A percentile compares a stretch with the other conserved stretches of the same genome.
Evolutionary conservation across 495 filamentous ascomycete genomes (phyloP).

Genomic region (Rhypophila decipiens): DNA sequence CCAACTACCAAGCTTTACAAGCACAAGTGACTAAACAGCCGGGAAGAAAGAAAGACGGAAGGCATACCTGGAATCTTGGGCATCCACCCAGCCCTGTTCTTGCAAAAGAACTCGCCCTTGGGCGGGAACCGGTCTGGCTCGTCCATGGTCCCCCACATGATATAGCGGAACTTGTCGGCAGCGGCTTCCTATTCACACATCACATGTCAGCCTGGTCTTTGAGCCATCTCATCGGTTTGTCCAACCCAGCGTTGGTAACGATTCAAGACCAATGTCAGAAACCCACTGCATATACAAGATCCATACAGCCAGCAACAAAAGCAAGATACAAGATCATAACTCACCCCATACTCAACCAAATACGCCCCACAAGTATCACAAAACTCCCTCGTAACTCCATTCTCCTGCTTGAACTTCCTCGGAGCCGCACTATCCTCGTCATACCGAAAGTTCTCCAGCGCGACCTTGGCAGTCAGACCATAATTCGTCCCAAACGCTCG

Average conservation of each 20-base stretch:
- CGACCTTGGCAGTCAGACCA: slow-evolving; percentile 57
- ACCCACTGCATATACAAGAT: no score
- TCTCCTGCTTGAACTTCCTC: slow-evolving; percentile 20
- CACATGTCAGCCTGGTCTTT: no score
- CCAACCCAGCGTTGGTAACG: no score
- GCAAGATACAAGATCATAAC: slow-evolving; percentile 3
- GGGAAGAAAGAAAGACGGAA: no score
- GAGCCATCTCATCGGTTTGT: no score
- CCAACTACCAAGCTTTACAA: no score
- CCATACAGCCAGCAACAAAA: no score
- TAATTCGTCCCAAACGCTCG: slow-evolving; percentile 60
- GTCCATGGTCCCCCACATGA: slow-evolving; percentile 60
- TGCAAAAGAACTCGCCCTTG: slow-evolving; percentile 67
- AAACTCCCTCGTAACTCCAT: slow-evolving; percentile 47
- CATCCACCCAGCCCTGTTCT: slow-evolving; percentile 53
- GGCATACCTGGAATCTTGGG: slow-evolving; percentile 51
- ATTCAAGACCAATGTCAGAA: no score
- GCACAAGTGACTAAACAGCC: no score
- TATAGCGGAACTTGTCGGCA: slow-evolving; percentile 54
- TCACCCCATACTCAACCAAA: slow-evolving; percentile 58
- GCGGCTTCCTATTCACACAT: slow-evolving; percentile 37
- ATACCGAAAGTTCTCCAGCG: background rate
- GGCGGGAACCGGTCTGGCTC: slow-evolving; percentile 54
- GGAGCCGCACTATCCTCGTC: slow-evolving; percentile 4
- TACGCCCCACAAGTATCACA: slow-evolving; percentile 56